Conservation (phyloP, 2,329 filamentous ascomycete species). For the Penicillium sp. region DNA sequence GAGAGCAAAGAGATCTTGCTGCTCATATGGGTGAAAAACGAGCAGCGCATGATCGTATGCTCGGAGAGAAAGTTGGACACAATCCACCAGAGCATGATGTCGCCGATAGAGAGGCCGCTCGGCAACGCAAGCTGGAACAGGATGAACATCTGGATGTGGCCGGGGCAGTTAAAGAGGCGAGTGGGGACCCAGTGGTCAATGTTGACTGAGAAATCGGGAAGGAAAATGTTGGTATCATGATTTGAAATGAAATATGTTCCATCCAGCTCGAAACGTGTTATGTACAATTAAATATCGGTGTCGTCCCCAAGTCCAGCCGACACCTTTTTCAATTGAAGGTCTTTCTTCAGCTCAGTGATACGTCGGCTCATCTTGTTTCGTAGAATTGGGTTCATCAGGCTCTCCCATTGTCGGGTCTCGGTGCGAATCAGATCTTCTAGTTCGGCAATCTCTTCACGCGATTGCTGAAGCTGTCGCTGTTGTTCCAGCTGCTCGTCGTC, state of each 20-base stretch:
- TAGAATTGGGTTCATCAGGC: constrained; percentile 41
- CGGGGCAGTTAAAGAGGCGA: constrained; percentile 26
- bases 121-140: constrained; percentile 28
- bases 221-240: not conserved
- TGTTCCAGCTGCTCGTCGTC: constrained; percentile 47
- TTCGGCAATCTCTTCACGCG: constrained; percentile 47
- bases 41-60: constrained; percentile 33
- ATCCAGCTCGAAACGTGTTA: not conserved
- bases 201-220: not conserved
- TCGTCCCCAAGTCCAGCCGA: constrained; percentile 41
- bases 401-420: constrained; percentile 43
- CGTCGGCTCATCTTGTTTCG: constrained; percentile 46
- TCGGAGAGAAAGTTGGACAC: constrained; percentile 28
- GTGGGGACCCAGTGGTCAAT: constrained; percentile 28
- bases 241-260: not conserved
- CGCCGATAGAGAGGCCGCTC: constrained; percentile 26
- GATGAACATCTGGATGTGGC: constrained; percentile 31
- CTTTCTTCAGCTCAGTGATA: constrained; percentile 45
- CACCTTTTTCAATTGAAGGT: constrained; percentile 46
- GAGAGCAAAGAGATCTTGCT: constrained; percentile 32
- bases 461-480: constrained; percentile 44
- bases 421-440: constrained; percentile 41
- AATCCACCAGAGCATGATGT: constrained; percentile 22
- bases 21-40: constrained; percentile 37
- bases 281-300: constrained; percentile 26